Conservation (phyloP, 345 rosid species). For the Camelina laxa region DNA sequence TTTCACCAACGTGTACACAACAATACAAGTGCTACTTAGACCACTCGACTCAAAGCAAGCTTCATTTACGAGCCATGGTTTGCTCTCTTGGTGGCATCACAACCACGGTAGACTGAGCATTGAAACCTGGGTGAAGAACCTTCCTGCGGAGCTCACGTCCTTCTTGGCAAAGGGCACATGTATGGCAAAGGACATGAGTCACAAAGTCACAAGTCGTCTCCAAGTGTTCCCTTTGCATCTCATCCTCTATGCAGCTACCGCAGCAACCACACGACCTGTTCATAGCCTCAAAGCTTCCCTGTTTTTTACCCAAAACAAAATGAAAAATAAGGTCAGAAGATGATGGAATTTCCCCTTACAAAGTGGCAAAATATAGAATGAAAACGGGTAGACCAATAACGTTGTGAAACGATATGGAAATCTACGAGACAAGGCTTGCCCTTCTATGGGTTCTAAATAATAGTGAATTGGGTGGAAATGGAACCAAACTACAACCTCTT, state of each 20-base stretch:
- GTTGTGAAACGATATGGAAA: background rate
- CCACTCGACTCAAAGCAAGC: slow-evolving; percentile 18
- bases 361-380: background rate
- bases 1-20: slow-evolving; percentile 19
- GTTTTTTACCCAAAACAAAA: slow-evolving; percentile 32
- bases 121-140: slow-evolving; percentile 85
- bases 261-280: slow-evolving; percentile 86
- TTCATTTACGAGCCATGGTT: slow-evolving; percentile 69
- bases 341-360: background rate
- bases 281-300: slow-evolving; percentile 88
- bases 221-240: slow-evolving; percentile 69
- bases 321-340: slow-evolving; percentile 1
- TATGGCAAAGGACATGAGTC: slow-evolving; percentile 80
- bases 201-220: slow-evolving; percentile 78
- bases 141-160: slow-evolving; percentile 95
- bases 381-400: background rate
- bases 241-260: slow-evolving; percentile 73
- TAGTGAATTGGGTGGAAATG: background rate
- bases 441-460: background rate
- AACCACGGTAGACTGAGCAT: slow-evolving; percentile 65
- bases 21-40: slow-evolving; percentile 36
- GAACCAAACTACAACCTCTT: background rate
- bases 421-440: background rate
- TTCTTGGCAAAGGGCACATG: slow-evolving; percentile 95
- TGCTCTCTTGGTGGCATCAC: slow-evolving; percentile 80